Conservation (phyloP, 352 stramenopile genomes). For the Blastocystis sp. region DNA sequence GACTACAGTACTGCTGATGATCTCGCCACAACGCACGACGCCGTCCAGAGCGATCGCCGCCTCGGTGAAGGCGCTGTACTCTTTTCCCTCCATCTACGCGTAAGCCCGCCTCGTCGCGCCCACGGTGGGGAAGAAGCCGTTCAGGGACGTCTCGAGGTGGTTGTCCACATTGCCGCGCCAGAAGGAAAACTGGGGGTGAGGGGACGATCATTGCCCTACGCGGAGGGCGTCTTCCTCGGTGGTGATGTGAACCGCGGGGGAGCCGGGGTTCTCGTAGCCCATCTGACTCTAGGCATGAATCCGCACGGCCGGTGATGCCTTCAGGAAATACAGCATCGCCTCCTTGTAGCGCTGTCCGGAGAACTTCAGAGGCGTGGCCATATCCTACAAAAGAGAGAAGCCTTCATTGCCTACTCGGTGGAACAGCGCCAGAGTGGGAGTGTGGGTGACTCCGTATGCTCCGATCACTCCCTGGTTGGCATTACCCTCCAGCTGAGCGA, state of each 20-base stretch:
- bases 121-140: slow-evolving; percentile 64
- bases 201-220: not conserved
- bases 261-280: slow-evolving; percentile 43
- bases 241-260: slow-evolving; percentile 48
- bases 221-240: slow-evolving; percentile 2
- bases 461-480: slow-evolving; percentile 60
- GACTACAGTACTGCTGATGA: slow-evolving; percentile 55
- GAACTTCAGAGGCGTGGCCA: slow-evolving; percentile 56
- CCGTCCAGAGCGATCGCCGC: slow-evolving; percentile 42
- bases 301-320: not conserved
- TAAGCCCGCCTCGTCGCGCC: not conserved
- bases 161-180: slow-evolving; percentile 63
- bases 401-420: not conserved
- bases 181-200: slow-evolving; percentile 56
- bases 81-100: slow-evolving; percentile 12
- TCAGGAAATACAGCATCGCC: slow-evolving; percentile 48
- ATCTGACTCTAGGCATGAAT: slow-evolving; percentile 26
- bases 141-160: slow-evolving; percentile 51
- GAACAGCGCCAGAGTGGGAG: slow-evolving; percentile 58
- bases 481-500: slow-evolving; percentile 63
- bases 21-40: slow-evolving; percentile 13
- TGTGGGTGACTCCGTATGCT: slow-evolving; percentile 32
- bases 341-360: slow-evolving; percentile 55
- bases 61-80: slow-evolving; percentile 50
- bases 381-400: slow-evolving; percentile 16